Base-by-base conservation (phyloP, 108 stramenopile species). In the Fistulifera pelliculosa region DNA sequence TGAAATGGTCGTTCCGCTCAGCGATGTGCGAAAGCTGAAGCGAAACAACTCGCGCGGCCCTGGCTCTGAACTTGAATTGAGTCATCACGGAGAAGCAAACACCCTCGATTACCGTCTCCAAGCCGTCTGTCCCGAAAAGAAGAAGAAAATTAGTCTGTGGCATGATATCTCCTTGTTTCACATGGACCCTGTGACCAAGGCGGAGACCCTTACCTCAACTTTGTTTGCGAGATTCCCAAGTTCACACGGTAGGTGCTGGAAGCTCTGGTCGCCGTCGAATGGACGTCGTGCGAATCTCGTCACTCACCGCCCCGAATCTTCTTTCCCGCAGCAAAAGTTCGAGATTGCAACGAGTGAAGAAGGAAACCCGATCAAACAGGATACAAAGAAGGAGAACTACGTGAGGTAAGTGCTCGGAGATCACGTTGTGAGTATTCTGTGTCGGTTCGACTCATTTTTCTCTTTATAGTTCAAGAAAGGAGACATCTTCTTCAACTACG, bases 401-500 rank as follows among this genome's bases (percentile, higher is more conserved):
- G 96, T 49, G 94, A 93, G 71, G 81, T 79, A 62, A 50, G 77
- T 75, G 0, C 31, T 35, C 31, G 31, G 31, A 8, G 31, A 35
- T 35, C 31, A 6, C 8, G 31, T 35, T 35, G 15, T 18, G 39
- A 14, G 38, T 10, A 18, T 24, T 26, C 21, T 51, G 18, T 42
- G 15, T 38, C 0, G n/a, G 22, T 55, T 27, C 41, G 1, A 41
- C 13, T 48, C 51, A 18, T 40, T 48, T 27, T 47, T 24, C 27
- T 47, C 0, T 4, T 17, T 27, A 24, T 62, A 80, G 74, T 87
- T 93, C 70, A 79, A 85, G 45, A 93, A 94, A 68, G 93, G 94
- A 39, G 96, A 94, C 44, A 90, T 94, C 44, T 94, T 91, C 73
- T 99, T 99, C 85, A 99, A 99, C 92, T 99, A 99, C 61, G 98